These are phyloP conservation scores for Heritiera littoralis DNA, from an alignment of 345 rosid genomes.

Conservation along the genomic window DNA sequence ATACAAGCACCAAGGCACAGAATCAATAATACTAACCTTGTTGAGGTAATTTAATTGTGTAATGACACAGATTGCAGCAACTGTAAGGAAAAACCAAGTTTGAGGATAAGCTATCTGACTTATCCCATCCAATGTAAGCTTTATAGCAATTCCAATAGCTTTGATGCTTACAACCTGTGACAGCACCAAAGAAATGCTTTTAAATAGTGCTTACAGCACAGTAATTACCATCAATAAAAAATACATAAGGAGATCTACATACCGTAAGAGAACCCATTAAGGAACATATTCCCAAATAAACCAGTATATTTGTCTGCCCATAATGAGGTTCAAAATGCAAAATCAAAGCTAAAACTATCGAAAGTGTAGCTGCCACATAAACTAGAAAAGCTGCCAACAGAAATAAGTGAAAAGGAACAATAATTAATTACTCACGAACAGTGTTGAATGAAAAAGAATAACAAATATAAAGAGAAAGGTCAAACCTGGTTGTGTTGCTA, in stretches of 20 bases:
- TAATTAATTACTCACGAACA: slow-evolving; percentile 21
- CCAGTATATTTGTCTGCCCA: slow-evolving; percentile 80
- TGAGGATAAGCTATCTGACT: slow-evolving; percentile 79
- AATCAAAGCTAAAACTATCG: slow-evolving; percentile 70
- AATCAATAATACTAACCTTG: slow-evolving; percentile 48
- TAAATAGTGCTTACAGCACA: background rate
- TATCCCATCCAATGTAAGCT: slow-evolving; percentile 80
- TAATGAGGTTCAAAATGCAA: slow-evolving; percentile 81
- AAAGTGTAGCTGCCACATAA: slow-evolving; percentile 65
- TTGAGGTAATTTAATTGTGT: slow-evolving; percentile 89
- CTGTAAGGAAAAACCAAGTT: slow-evolving; percentile 90
- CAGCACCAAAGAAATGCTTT: background rate
- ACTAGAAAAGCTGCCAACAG: slow-evolving; percentile 69
- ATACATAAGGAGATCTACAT: slow-evolving; percentile 19
- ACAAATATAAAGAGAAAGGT: background rate
- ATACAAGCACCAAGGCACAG: background rate
- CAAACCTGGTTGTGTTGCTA: slow-evolving; percentile 83
- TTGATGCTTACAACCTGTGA: slow-evolving; percentile 88
- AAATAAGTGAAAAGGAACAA: slow-evolving; percentile 10
- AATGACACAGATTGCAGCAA: slow-evolving; percentile 79
- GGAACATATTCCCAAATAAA: slow-evolving; percentile 88
- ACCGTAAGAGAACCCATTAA: slow-evolving; percentile 84
- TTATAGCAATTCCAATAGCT: slow-evolving; percentile 92
- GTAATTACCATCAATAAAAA: slow-evolving; percentile 3
- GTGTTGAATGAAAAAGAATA: slow-evolving; percentile 13